A percentile compares a stretch with the other conserved stretches of the same genome.
phyloP scores from a whole-genome alignment of 495 filamentous ascomycete genomes.

The Podospora comata region DNA sequence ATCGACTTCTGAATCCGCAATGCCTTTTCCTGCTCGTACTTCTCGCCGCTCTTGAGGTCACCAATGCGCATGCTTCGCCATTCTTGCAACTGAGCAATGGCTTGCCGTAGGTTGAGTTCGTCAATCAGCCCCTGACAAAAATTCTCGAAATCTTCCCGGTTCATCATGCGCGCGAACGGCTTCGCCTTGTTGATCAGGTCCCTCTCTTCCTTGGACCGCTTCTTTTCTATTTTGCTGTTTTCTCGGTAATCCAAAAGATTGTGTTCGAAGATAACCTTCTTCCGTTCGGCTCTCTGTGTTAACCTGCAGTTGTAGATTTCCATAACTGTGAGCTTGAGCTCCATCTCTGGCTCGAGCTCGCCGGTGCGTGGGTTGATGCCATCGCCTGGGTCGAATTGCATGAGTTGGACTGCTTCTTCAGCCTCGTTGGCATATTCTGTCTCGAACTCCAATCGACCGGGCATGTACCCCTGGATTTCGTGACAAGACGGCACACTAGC shows the following conservation, averaged over 20 bases:
- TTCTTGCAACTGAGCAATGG: constrained; percentile 87
- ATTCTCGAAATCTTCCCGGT: constrained; percentile 80
- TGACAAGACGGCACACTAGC: constrained; percentile 92
- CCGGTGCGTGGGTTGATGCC: constrained; percentile 79
- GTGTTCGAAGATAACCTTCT: constrained; percentile 96
- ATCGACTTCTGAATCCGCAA: constrained; percentile 64
- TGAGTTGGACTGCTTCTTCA: constrained; percentile 95
- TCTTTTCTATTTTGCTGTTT: constrained; percentile 84
- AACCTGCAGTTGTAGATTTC: constrained; percentile 96
- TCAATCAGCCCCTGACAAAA: constrained; percentile 80
- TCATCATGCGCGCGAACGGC: constrained; percentile 96
- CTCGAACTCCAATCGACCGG: constrained; percentile 94
- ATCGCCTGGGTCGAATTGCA: constrained; percentile 96
- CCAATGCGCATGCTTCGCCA: constrained; percentile 83
- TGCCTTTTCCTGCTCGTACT: constrained; percentile 90
- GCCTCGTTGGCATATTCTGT: constrained; percentile 97
- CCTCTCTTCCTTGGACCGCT: constrained; percentile 89
- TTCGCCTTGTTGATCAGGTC: constrained; percentile 90
- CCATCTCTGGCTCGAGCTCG: constrained; percentile 87
- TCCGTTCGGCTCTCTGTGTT: constrained; percentile 87
- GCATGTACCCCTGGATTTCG: constrained; percentile 98
- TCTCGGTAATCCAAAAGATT: constrained; percentile 87
- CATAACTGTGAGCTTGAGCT: constrained; percentile 96
- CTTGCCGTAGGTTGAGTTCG: constrained; percentile 85
- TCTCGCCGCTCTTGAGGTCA: constrained; percentile 82